Conservation (phyloP, 352 stramenopile genomes). For the Globisporangium heterothallicum region DNA sequence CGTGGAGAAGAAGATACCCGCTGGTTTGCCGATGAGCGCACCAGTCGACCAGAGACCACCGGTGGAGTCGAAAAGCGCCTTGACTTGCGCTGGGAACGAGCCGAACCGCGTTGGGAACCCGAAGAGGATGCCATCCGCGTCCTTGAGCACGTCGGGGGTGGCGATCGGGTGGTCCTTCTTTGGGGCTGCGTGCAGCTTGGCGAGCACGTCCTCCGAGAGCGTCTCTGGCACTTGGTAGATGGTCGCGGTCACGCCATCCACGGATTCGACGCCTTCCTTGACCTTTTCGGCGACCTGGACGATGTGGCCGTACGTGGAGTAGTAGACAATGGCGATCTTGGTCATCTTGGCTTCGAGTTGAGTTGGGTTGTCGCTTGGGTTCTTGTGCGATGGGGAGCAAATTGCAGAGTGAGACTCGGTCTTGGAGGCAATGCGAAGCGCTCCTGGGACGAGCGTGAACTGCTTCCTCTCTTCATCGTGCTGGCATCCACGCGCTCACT, state of each 20-base stretch:
- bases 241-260: slow-evolving; percentile 22
- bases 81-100: slow-evolving; percentile 62
- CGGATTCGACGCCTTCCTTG: slow-evolving; percentile 67
- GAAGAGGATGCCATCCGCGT: slow-evolving; percentile 70
- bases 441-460: too few species aligned
- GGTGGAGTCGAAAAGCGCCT: slow-evolving; percentile 63
- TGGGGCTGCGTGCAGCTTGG: slow-evolving; percentile 52
- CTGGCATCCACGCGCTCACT: too few species aligned
- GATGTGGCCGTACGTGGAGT: slow-evolving; percentile 86
- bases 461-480: too few species aligned
- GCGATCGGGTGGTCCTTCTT: slow-evolving; percentile 34
- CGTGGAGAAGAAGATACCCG: slow-evolving; percentile 64
- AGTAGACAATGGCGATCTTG: slow-evolving; percentile 83
- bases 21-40: slow-evolving; percentile 60
- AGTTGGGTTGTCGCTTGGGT: too few species aligned
- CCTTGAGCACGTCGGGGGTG: slow-evolving; percentile 22
- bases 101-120: slow-evolving; percentile 65
- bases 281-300: slow-evolving; percentile 65
- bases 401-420: slow-evolving; percentile 11
- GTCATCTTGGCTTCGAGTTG: slow-evolving; percentile 23
- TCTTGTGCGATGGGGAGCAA: slow-evolving; percentile 2
- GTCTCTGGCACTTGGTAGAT: slow-evolving; percentile 51
- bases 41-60: slow-evolving; percentile 59
- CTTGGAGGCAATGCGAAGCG: too few species aligned
- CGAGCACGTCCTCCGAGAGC: slow-evolving; percentile 45